Evolutionary conservation across 164 flowering plant species (phyloP), one percentile per base, ranked within the genome.

Genomic region (Taxillus chinensis): DNA sequence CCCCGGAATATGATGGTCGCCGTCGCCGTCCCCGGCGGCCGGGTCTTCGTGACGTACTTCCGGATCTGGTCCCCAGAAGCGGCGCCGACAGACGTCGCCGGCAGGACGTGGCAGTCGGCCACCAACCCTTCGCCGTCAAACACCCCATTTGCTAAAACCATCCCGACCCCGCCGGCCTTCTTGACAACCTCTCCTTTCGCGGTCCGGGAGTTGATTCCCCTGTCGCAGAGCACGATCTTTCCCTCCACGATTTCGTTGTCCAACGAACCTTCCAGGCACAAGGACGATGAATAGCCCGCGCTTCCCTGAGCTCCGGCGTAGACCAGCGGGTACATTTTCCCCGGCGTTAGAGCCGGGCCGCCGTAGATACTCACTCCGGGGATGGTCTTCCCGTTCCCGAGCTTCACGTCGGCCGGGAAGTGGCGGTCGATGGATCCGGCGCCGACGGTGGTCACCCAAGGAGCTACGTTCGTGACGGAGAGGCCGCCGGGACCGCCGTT

Each of bases 391-490:
- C 96, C 97, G 64, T 85, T 83, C 0, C 96, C 96, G 11, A 91
- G 86, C 68, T 73, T 73, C 4, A 91, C 92, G 58, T 82, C 74
- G 9, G 99, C 97, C 0, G 97, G 96, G 60, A 89, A 90, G 55
- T 83, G 86, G 45, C 99, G 66, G 53, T 93, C 99, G 0, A 90
- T 75, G 0, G 89, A 80, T 0, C 99, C 95, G 0, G 99, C 99
- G 2, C 96, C 99, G 8, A 90, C 96, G 0, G 96, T 85, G 0
- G 96, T 86, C 5, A 91, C 83, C 99, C 97, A 95, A 0, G 97
- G 99, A 0, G 99, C 95, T 0, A 91, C 84, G 55, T 95, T 95
- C 0, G 97, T 87, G 8, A 91, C 96, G 0, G 93, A 78, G 5
- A 82, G 74, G 1, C 84, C 96, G 0, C 93, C 97, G 5, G 99